phyloP scores from a whole-genome alignment of 345 rosid species.

The Eutrema yunnanense region DNA sequence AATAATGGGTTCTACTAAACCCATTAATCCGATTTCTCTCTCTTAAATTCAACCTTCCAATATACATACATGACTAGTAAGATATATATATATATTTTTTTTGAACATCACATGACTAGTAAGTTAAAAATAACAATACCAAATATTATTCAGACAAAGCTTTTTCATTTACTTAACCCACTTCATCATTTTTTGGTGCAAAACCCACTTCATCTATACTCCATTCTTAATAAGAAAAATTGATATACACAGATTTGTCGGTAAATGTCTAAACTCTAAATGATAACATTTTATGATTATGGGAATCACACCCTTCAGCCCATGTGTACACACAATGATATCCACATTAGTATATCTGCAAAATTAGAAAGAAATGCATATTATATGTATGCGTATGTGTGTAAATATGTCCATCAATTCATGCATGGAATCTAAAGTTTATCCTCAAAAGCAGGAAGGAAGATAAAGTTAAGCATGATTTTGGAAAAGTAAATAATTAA shows the following conservation, averaged over 20 bases:
- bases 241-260: neutral
- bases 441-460: conserved; percentile 57
- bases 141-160: neutral
- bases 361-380: neutral
- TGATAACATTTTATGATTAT: conserved; percentile 21
- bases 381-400: neutral
- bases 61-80: neutral
- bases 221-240: neutral
- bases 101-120: too few relatives aligned
- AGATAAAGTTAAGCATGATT: conserved; percentile 39
- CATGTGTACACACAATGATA: conserved; percentile 18
- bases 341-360: neutral
- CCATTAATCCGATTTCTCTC: neutral
- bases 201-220: neutral
- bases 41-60: neutral
- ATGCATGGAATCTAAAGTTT: conserved; percentile 46
- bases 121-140: neutral
- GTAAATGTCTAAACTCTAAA: neutral
- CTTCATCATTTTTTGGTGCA: too few relatives aligned
- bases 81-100: too few relatives aligned
- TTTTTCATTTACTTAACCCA: neutral
- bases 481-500: conserved; percentile 23
- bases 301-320: conserved; percentile 16
- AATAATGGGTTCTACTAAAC: too few relatives aligned
- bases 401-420: conserved; percentile 9